Conservation (phyloP, 345 rosid genomes). For the Barbarea vulgaris region DNA sequence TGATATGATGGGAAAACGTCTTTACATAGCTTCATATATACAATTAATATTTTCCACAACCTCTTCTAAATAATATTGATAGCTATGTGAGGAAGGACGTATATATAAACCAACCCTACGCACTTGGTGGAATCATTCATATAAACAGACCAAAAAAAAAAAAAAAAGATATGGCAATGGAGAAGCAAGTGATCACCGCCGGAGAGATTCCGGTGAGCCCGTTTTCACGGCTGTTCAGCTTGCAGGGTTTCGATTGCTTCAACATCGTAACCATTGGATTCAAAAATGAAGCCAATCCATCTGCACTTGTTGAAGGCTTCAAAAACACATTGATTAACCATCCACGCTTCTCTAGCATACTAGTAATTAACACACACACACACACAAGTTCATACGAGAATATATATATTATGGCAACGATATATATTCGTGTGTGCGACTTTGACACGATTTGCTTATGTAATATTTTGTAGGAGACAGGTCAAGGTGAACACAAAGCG, state of each 20-base stretch:
- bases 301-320: slow-evolving; percentile 47
- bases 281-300: slow-evolving; percentile 46
- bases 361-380: slow-evolving; percentile 17
- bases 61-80: not conserved
- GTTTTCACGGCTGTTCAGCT: slow-evolving; percentile 50
- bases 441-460: not conserved
- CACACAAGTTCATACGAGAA: not conserved
- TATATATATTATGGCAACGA: not conserved
- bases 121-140: slow-evolving; percentile 11
- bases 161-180: not conserved
- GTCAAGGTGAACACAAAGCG: slow-evolving; percentile 22
- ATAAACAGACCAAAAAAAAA: not conserved
- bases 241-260: slow-evolving; percentile 46
- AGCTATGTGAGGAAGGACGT: not conserved
- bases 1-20: too few species aligned
- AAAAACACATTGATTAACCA: slow-evolving; percentile 59
- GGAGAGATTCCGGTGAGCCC: slow-evolving; percentile 52
- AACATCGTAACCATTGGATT: slow-evolving; percentile 53
- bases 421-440: not conserved
- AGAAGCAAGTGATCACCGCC: not conserved
- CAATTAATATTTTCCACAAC: not conserved
- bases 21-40: too few species aligned
- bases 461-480: not conserved
- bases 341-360: slow-evolving; percentile 82
- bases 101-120: slow-evolving; percentile 11